Evolutionary conservation across 2,329 filamentous ascomycete genomes (phyloP).

Genomic region (Emmonsiellopsis sp.): DNA sequence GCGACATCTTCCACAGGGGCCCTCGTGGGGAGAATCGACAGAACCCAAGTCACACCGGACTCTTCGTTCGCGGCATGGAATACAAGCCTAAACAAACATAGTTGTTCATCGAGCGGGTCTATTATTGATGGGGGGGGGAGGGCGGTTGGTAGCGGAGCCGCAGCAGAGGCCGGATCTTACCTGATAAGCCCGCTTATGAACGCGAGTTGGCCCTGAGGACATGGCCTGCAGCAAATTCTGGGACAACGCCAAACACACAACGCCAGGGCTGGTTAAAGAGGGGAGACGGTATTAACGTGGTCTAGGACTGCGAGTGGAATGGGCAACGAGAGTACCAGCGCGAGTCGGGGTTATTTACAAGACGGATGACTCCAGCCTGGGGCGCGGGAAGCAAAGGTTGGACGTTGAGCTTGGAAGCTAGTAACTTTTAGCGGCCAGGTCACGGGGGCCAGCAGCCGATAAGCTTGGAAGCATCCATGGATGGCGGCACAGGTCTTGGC

Average conservation of each 20-base stretch:
- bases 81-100: constrained; percentile 11
- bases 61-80: constrained; percentile 15
- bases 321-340: too few species aligned
- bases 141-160: neutral
- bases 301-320: too few species aligned
- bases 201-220: constrained; percentile 9
- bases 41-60: constrained; percentile 14
- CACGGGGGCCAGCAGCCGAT: too few species aligned
- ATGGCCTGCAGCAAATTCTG: neutral
- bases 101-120: constrained; percentile 1
- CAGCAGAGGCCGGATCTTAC: constrained; percentile 3
- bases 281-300: too few species aligned
- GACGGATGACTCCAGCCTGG: too few species aligned
- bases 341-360: too few species aligned
- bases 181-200: constrained; percentile 16
- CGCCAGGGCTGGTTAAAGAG: too few species aligned
- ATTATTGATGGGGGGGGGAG: neutral
- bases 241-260: neutral
- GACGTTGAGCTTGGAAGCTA: too few species aligned
- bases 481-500: too few species aligned
- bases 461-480: too few species aligned
- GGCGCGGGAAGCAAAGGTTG: too few species aligned
- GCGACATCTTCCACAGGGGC: constrained; percentile 13
- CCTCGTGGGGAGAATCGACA: constrained; percentile 13
- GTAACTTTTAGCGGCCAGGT: too few species aligned